Evolutionary conservation across 192 early-diverging fungal species (phyloP), one percentile per base, ranked within the genome.

Genomic region (Backusella australiensis): DNA sequence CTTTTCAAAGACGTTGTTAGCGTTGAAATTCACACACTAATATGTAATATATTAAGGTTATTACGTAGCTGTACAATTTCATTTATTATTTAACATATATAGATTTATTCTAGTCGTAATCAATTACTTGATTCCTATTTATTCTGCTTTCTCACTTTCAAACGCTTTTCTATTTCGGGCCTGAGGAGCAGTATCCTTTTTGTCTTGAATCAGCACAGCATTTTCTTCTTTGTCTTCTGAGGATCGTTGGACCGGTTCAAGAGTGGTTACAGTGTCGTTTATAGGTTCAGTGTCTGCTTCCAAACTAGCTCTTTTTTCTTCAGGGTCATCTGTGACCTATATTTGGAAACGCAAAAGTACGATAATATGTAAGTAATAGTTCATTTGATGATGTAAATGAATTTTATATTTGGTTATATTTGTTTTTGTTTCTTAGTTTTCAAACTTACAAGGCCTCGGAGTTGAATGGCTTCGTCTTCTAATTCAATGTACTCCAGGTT

Each of bases 401-500:
- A 29, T 29, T 29, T 32, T 29, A 32, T 63, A 29, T 29, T 63
- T 29, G 23, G 42, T 5, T 44, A 44, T 44, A 44, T 44, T 44
- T 44, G 15, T 3, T 21, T 56, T 56, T 11, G 21, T 56, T 21
- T 56, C n/a, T 21, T 56, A 6, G 52, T 23, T 12, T 71, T 14
- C 29, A 59, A 39, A 67, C 72, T 74, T 75, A 75, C 74, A 29
- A 49, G 23, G 15, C 29, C 74, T 67, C 67, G 63, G 39, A 76
- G 68, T 32, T 66, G 42, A 17, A 67, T 70, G 21, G 53, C 41
- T 36, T 76, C 66, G n/a, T 88, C 87, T 76, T 88, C 87, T 38
- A 78, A 74, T 71, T 76, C 72, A 23, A 88, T 70, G 44, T 85
- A 41, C 56, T 86, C 85, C 52, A 86, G 42, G 19, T 85, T 84